phyloP scores from a whole-genome alignment of 2,329 filamentous ascomycete genomes.

The Diaporthe amygdali region DNA sequence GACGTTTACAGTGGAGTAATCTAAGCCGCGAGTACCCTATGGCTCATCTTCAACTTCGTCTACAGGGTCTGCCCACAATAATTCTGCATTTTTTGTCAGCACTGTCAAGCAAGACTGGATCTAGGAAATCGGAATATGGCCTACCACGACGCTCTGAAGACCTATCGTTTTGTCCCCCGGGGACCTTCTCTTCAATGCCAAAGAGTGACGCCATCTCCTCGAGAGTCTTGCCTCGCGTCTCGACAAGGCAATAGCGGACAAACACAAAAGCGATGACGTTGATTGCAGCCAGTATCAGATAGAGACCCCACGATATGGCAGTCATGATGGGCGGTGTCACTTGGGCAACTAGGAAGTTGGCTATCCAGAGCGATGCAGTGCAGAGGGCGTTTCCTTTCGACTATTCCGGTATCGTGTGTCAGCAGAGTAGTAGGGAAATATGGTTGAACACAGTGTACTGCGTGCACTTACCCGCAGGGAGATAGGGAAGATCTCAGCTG shows the following conservation, averaged over 20 bases:
- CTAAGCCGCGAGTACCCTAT: no score
- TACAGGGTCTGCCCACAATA: neutral
- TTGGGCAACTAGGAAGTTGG: conserved; percentile 35
- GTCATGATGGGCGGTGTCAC: conserved; percentile 32
- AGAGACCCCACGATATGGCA: conserved; percentile 34
- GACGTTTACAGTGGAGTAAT: no score
- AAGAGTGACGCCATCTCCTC: conserved; percentile 36
- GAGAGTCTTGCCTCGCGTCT: conserved; percentile 30
- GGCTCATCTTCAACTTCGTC: neutral
- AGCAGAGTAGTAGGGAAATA: neutral
- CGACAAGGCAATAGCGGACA: conserved; percentile 32
- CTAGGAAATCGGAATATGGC: neutral
- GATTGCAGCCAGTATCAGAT: conserved; percentile 32
- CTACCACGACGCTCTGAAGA: conserved; percentile 19
- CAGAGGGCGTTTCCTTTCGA: conserved; percentile 36
- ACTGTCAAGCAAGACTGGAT: neutral
- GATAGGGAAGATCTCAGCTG: conserved; percentile 37
- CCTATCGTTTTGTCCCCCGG: neutral
- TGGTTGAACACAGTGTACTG: neutral
- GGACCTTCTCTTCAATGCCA: conserved; percentile 27
- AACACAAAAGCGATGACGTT: conserved; percentile 35
- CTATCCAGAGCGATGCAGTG: conserved; percentile 36
- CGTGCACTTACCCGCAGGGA: conserved; percentile 32
- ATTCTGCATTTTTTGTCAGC: neutral
- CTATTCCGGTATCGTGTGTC: conserved; percentile 19